phyloP scores from a whole-genome alignment of 106 monocot genomes.

The Iris macrosiphon region DNA sequence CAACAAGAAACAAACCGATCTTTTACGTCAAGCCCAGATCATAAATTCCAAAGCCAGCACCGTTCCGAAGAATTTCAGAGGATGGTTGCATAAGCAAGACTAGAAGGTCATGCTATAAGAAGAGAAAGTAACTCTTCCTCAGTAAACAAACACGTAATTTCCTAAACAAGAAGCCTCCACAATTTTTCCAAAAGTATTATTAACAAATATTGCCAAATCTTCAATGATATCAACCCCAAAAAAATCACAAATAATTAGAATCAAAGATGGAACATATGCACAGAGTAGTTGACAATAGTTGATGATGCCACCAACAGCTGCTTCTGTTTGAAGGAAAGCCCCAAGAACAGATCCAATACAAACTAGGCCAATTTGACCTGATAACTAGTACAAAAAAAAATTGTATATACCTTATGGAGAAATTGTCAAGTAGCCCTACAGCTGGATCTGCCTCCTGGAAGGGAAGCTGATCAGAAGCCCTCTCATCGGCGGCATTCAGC shows the following conservation, averaged over 20 bases:
- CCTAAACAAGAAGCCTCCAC: not conserved
- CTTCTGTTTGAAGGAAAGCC: too few species aligned
- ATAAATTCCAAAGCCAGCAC: constrained; percentile 10
- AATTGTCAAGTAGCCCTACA: constrained; percentile 28
- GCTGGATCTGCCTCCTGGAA: constrained; percentile 23
- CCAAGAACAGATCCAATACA: too few species aligned
- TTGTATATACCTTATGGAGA: constrained; percentile 67
- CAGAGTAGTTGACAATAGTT: too few species aligned
- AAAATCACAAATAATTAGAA: constrained; percentile 1
- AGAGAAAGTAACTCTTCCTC: not conserved
- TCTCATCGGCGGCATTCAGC: constrained; percentile 55
- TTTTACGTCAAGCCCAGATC: not conserved
- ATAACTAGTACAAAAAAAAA: not conserved
- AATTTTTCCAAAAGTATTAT: not conserved
- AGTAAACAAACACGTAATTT: not conserved
- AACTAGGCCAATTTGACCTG: too few species aligned
- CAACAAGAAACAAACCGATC: not conserved
- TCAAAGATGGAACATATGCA: not conserved
- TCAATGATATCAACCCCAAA: not conserved
- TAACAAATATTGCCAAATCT: not conserved
- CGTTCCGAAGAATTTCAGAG: constrained; percentile 5
- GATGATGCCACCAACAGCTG: too few species aligned
- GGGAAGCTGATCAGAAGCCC: constrained; percentile 19
- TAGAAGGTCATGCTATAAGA: not conserved
- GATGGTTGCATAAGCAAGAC: constrained; percentile 1